Percentiles rank a stretch among this genome's conserved stretches.
phyloP scores from a whole-genome alignment of 1,284 basidiomycete species.

The Fomes fomentarius region DNA sequence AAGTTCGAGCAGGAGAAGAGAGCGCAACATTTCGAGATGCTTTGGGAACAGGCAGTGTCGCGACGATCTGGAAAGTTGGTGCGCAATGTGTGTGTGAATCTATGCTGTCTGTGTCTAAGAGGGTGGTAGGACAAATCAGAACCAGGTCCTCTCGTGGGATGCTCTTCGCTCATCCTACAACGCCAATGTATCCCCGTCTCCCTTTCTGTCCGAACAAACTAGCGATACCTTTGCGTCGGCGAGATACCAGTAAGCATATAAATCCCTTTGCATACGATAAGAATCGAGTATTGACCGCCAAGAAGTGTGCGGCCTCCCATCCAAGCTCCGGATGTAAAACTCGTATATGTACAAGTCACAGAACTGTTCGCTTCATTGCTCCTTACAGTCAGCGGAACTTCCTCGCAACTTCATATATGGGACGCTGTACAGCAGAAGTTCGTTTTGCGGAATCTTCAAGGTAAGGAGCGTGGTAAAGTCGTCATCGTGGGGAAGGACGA shows the following conservation, averaged over 20 bases:
- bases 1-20: background rate
- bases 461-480: conserved; percentile 37
- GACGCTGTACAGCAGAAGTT: conserved; percentile 54
- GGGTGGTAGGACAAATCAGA: conserved; percentile 17
- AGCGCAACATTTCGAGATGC: background rate
- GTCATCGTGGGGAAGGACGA: conserved; percentile 59
- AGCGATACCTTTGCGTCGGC: conserved; percentile 51
- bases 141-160: conserved; percentile 64
- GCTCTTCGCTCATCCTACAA: conserved; percentile 43
- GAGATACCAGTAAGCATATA: conserved; percentile 53
- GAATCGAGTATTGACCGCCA: background rate
- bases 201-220: conserved; percentile 70
- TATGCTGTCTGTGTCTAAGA: background rate
- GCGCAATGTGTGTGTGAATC: background rate
- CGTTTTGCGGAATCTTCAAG: conserved; percentile 36
- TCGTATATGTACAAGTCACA: conserved; percentile 46
- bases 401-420: conserved; percentile 69
- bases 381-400: conserved; percentile 60
- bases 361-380: conserved; percentile 57
- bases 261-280: background rate
- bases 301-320: conserved; percentile 45
- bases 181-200: conserved; percentile 38
- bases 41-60: conserved; percentile 22
- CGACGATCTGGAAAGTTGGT: conserved; percentile 10
- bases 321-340: conserved; percentile 38